Evolutionary conservation across 768 basidiomycete genomes (phyloP).

Genomic region (Auricularia heimuer): DNA sequence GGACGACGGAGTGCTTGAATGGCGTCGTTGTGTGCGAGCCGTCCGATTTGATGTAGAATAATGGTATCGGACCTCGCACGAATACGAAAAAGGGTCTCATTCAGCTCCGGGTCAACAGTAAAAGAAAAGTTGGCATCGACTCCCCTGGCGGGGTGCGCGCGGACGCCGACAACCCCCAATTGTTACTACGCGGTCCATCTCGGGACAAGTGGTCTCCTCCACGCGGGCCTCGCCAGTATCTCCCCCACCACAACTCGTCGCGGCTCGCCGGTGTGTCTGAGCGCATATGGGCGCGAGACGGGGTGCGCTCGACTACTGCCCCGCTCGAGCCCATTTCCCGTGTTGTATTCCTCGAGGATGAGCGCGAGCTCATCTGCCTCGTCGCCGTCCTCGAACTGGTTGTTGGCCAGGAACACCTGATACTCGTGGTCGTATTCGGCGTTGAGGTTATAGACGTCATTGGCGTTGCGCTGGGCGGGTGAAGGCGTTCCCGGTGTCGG

Average conservation of each 20-base stretch:
- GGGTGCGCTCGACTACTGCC: background rate
- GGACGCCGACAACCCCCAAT: background rate
- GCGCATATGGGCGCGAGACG: background rate
- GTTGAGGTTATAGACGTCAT: background rate
- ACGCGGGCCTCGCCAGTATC: background rate
- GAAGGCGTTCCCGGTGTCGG: background rate
- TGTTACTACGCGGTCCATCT: background rate
- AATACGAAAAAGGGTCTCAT: background rate
- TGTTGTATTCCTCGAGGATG: background rate
- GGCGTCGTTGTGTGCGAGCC: background rate
- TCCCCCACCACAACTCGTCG: background rate
- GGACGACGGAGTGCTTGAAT: background rate
- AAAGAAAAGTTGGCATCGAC: background rate
- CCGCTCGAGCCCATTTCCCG: background rate
- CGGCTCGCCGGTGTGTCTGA: background rate
- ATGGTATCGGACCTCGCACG: background rate
- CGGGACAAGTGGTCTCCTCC: background rate
- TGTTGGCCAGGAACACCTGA: background rate
- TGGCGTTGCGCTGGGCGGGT: background rate
- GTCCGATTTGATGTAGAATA: background rate
- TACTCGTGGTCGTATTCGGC: background rate
- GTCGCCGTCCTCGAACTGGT: background rate
- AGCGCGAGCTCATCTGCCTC: background rate
- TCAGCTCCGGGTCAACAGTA: background rate
- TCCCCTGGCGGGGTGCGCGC: background rate